Evolutionary conservation across 495 filamentous ascomycete genomes (phyloP).

Genomic region (Aspergillus campestris): DNA sequence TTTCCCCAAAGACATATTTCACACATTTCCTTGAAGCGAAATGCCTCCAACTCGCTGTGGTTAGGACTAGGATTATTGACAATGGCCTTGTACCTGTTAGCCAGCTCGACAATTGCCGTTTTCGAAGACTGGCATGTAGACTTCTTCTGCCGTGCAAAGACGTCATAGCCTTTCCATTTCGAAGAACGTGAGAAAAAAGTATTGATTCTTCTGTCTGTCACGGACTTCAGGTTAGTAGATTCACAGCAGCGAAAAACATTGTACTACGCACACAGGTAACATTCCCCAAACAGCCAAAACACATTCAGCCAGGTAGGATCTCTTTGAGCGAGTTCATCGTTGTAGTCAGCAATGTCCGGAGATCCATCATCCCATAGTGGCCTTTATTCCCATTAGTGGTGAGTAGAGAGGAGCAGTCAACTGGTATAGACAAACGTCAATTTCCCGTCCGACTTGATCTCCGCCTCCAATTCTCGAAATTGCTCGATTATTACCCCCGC

Average conservation of each 20-base stretch:
- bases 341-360: conserved; percentile 74
- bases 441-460: too few species aligned
- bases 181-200: conserved; percentile 64
- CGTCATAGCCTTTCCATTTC: conserved; percentile 88
- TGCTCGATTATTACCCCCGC: too few species aligned
- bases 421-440: background rate
- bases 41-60: conserved; percentile 59
- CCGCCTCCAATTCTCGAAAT: too few species aligned
- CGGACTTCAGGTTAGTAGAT: conserved; percentile 2
- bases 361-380: conserved; percentile 76
- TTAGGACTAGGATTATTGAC: conserved; percentile 29
- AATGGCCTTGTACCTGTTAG: conserved; percentile 57
- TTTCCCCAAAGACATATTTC: conserved; percentile 98
- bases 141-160: conserved; percentile 87
- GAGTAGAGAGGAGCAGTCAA: background rate
- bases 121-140: conserved; percentile 89
- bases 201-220: conserved; percentile 56
- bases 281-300: conserved; percentile 86
- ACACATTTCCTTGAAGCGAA: conserved; percentile 87
- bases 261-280: conserved; percentile 77
- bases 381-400: conserved; percentile 28
- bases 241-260: conserved; percentile 3
- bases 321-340: conserved; percentile 70
- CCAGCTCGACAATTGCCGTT: conserved; percentile 83
- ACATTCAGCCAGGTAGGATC: conserved; percentile 72